Evolutionary conservation across 108 stramenopile genomes (phyloP).

Genomic region (Craspedostauros australis): DNA sequence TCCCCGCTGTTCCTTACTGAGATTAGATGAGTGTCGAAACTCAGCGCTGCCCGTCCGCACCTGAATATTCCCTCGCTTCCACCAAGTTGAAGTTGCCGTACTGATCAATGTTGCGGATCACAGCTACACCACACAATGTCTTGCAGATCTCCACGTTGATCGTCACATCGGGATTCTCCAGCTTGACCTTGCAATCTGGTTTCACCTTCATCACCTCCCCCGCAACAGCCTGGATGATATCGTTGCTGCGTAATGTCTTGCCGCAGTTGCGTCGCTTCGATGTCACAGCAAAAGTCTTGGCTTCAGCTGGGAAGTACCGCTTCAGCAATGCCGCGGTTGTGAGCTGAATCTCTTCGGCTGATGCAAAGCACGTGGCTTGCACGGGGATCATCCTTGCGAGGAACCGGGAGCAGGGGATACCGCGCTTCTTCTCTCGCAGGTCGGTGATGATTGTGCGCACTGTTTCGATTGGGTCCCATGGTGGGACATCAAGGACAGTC

Average conservation of each 20-base stretch:
- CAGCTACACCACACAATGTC: conserved; percentile 58
- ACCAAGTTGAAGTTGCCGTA: conserved; percentile 30
- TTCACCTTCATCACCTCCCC: conserved; percentile 12
- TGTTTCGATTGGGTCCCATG: conserved; percentile 67
- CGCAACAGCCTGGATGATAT: conserved; percentile 45
- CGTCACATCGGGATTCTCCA: conserved; percentile 58
- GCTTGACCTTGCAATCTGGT: conserved; percentile 34
- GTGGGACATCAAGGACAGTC: background rate
- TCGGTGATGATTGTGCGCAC: conserved; percentile 47
- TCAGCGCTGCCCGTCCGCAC: too few species aligned
- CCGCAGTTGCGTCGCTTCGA: conserved; percentile 55
- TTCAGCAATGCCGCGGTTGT: conserved; percentile 37
- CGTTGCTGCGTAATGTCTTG: conserved; percentile 31
- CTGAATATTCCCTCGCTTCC: conserved; percentile 8
- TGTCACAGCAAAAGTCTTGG: conserved; percentile 53
- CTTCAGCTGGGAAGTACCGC: conserved; percentile 16
- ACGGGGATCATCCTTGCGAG: conserved; percentile 79
- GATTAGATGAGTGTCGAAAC: too few species aligned
- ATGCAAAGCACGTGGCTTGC: conserved; percentile 74
- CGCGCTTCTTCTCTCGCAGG: conserved; percentile 16
- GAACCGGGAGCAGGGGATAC: conserved; percentile 38
- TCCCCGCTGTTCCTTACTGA: too few species aligned
- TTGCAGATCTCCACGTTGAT: conserved; percentile 65
- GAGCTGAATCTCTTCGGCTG: conserved; percentile 53
- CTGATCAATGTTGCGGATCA: conserved; percentile 29